phyloP scores from a whole-genome alignment of 805 yeast species.

The Wickerhamomyces queroliae region DNA sequence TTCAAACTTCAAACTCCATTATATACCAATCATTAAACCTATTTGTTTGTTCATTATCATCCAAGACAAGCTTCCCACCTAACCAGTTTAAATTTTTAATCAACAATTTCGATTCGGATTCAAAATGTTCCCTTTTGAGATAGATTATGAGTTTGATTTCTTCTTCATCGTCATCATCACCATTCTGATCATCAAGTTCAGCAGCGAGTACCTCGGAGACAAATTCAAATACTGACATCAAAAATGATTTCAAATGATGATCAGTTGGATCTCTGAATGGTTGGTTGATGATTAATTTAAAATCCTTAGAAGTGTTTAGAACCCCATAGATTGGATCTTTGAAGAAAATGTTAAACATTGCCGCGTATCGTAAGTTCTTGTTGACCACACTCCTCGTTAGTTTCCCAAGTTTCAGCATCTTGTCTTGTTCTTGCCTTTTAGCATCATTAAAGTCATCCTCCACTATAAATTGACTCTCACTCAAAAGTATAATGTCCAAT shows the following conservation, averaged over 20 bases:
- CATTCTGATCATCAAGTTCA: slow-evolving; percentile 1
- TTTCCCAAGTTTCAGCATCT: slow-evolving; percentile 3
- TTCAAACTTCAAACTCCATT: slow-evolving; percentile 22
- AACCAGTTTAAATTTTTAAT: slow-evolving; percentile 22
- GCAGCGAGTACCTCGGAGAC: slow-evolving; percentile 16
- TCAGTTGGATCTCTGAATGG: slow-evolving; percentile 15
- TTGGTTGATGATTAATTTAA: slow-evolving; percentile 19
- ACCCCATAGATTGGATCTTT: slow-evolving; percentile 18
- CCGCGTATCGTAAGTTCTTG: slow-evolving; percentile 14
- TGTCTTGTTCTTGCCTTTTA: neutral
- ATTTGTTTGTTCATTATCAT: slow-evolving; percentile 16
- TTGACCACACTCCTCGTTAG: slow-evolving; percentile 17
- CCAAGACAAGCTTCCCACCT: slow-evolving; percentile 17
- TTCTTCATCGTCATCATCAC: slow-evolving; percentile 9
- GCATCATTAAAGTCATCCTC: slow-evolving; percentile 15
- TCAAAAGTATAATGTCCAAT: slow-evolving; percentile 24
- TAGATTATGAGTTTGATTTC: slow-evolving; percentile 16
- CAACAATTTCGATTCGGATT: slow-evolving; percentile 17
- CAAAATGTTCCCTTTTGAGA: slow-evolving; percentile 17
- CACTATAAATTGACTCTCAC: slow-evolving; percentile 24
- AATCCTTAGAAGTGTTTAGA: slow-evolving; percentile 6
- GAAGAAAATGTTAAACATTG: slow-evolving; percentile 14
- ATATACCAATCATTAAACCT: slow-evolving; percentile 22
- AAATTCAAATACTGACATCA: slow-evolving; percentile 19
- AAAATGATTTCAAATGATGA: slow-evolving; percentile 17